Conservation (phyloP, 371 early-diverging fungal genomes). For the Mortierella sp. region DNA sequence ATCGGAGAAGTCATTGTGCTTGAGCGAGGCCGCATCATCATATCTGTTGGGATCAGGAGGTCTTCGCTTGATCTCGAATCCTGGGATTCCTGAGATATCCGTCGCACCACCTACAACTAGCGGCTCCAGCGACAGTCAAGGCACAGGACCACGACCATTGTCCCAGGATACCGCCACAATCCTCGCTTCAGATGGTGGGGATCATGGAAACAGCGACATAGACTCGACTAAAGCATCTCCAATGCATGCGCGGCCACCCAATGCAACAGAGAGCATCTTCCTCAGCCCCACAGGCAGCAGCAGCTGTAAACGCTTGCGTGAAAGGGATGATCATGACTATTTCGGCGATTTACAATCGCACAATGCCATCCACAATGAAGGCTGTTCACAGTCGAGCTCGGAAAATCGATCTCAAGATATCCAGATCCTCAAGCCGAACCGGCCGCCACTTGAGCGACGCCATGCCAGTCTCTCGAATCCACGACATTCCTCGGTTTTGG, state of each 20-base stretch:
- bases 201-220: neutral
- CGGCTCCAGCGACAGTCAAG: slow-evolving; percentile 6
- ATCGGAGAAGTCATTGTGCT: no score
- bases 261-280: slow-evolving; percentile 21
- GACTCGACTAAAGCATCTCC: slow-evolving; percentile 1
- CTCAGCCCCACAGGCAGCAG: slow-evolving; percentile 2
- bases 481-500: neutral
- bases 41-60: neutral
- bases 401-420: neutral
- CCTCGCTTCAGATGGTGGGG: no score
- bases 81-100: slow-evolving; percentile 12
- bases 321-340: neutral
- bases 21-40: neutral
- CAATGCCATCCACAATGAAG: no score
- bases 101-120: slow-evolving; percentile 27
- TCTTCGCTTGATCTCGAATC: no score
- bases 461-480: neutral
- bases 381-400: no score
- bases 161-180: neutral
- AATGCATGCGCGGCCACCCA: slow-evolving; percentile 2
- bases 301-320: neutral
- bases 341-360: no score
- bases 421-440: neutral
- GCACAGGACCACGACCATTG: no score
- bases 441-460: neutral